Base-by-base conservation (phyloP, 225 moss, liverwort and hornwort genomes). In the Takakia lepidozioides region DNA sequence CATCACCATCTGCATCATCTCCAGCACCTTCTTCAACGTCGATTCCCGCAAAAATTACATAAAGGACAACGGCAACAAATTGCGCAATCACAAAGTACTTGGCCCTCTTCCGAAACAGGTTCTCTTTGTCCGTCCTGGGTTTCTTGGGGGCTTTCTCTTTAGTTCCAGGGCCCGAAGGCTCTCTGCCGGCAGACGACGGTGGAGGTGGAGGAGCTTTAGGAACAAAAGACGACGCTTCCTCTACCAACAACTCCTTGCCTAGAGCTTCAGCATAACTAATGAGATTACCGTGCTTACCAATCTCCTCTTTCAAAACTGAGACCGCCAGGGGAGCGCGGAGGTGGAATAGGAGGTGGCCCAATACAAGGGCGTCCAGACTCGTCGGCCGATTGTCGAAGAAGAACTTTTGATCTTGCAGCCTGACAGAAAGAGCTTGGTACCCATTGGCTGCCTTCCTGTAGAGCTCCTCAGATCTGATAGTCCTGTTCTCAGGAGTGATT, bases 21-120 rank as follows among this genome's bases (percentile, higher is more conserved):
- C 61, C 67, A 52, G 68, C 61, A 2, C 73, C 80, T 27, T 81
- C 95, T 47, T 88, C 89, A 57, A 83, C 84, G 51, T 91, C 91
- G 55, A 87, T 76, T 51, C 98, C 98, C 27, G 91, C 87, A 69
- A 91, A 78, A 13, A 87, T 57, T 40, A 83, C 81, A 66, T 85
- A 91, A 54, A 87, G 51, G 56, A 91, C 36, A 57, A 98, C 78
- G 5, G 91, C 75, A 26, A 81, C 82, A 25, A 87, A 73, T 64
- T 98, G 98, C 27, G 85, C 78, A 30, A 87, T 80, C 19, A 98
- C 55, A 48, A 98, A 98, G 58, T 91, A 98, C 65, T 98, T 98
- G 1, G 98, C 87, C 38, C 98, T 67, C 52, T 81, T 98, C 48
- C 72, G 70, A 47, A 98, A 87, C 11, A 68, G 3, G 10, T 72